phyloP scores from a whole-genome alignment of 2,329 filamentous ascomycete genomes.

The Nemania sp. region DNA sequence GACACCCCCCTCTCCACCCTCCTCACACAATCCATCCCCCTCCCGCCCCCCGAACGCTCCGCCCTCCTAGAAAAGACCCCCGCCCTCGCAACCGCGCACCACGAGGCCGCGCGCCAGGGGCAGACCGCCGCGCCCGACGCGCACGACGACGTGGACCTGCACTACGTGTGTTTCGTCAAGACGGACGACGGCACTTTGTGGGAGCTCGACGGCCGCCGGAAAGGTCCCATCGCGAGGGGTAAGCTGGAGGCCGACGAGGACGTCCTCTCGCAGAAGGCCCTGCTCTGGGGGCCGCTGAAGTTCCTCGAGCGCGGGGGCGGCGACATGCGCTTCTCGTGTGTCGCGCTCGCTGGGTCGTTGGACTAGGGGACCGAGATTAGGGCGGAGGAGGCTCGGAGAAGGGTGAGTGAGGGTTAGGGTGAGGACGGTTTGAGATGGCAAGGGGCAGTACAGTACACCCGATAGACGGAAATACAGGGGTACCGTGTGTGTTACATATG shows the following conservation, averaged over 20 bases:
- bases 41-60: constrained; percentile 75
- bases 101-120: constrained; percentile 78
- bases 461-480: not conserved
- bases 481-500: not conserved
- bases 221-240: constrained; percentile 69
- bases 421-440: not conserved
- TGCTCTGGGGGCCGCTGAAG: constrained; percentile 74
- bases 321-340: constrained; percentile 70
- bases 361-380: constrained; percentile 53
- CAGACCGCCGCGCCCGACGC: constrained; percentile 84
- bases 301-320: constrained; percentile 67
- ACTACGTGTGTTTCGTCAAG: constrained; percentile 96
- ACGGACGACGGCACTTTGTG: constrained; percentile 70
- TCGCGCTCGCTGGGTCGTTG: constrained; percentile 65
- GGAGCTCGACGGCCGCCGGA: constrained; percentile 71
- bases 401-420: too few relatives aligned
- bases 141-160: constrained; percentile 86
- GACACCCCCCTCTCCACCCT: constrained; percentile 72
- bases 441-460: not conserved
- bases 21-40: constrained; percentile 75
- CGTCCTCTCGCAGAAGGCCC: constrained; percentile 78
- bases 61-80: constrained; percentile 81
- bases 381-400: too few relatives aligned
- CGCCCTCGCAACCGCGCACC: constrained; percentile 82
- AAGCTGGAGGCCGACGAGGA: constrained; percentile 71